Base-by-base conservation (phyloP, 805 yeast genomes). In the Spencermartinsiella europaea region DNA sequence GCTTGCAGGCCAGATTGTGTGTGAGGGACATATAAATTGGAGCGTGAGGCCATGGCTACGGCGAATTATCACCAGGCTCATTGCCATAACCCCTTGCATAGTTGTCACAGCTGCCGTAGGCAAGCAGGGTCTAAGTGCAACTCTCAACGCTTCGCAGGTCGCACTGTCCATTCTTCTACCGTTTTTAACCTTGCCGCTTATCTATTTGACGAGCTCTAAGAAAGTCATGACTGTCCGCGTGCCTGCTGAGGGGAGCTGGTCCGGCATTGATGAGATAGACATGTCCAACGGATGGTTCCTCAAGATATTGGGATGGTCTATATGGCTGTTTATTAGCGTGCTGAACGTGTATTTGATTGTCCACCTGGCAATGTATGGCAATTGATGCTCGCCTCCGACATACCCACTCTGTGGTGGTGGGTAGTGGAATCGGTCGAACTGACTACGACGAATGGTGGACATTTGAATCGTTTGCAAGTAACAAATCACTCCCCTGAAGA, bases 1-100 rank as follows among this genome's bases (percentile, higher is more conserved):
- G 0, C 83, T 90, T 68, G 87, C 95, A 0, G 96, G 96, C 7
- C 95, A 90, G 65, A 81, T 90, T 56, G 96, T 90, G 2, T 78
- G 88, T 55, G 97, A 90, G 63, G 97, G 97, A 0, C 91, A 86
- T 59, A 69, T 90, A 34, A 76, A 81, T 44, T 89, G 96, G 96
- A 79, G 76, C 1, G 54, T 86, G 36, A 74, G 72, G 50, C 96
- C 96, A 2, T 83, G 95, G 85, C 58, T 82, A 42, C 75, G 96
- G 61, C 72, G 96, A 53, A 60, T 90, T 7, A 71, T 81, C 8
- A 90, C 96, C 0, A 75, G 97, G 59, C 66, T 77, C 4, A 81
- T 90, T 37, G 80, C 95, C 0, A 83, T 90, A 28, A 62, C 86
- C 14, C 97, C 97, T 8, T 85, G 95, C 61, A 65, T 90, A 42